phyloP scores from a whole-genome alignment of 345 rosid species.

The Salix brachista region DNA sequence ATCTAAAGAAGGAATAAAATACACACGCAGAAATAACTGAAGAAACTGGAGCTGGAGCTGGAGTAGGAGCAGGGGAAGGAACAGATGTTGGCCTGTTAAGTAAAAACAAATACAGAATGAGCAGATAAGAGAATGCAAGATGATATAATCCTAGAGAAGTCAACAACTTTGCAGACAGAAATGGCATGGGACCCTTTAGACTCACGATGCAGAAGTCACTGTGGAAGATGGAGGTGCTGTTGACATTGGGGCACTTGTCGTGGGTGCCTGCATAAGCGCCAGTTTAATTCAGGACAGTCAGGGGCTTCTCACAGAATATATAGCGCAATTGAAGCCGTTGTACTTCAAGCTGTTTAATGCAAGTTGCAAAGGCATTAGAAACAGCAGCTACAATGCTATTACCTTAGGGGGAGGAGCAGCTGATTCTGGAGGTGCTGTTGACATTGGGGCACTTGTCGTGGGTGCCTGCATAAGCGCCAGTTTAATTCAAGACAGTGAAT shows the following conservation, averaged over 20 bases:
- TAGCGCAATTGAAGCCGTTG: not conserved
- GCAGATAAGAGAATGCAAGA: not conserved
- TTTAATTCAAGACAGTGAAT: not conserved
- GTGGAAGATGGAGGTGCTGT: constrained; percentile 42
- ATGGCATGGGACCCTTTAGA: not conserved
- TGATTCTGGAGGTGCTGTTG: constrained; percentile 41
- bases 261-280: constrained; percentile 41
- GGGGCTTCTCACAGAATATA: not conserved
- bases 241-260: constrained; percentile 37
- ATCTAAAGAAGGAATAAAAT: not conserved
- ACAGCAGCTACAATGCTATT: not conserved
- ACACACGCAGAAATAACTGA: constrained; percentile 22
- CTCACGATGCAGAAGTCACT: constrained; percentile 43
- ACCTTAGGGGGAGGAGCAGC: constrained; percentile 50
- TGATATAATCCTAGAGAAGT: not conserved
- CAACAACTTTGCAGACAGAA: not conserved
- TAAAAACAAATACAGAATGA: not conserved
- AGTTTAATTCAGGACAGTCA: not conserved
- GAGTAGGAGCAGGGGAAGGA: constrained; percentile 23
- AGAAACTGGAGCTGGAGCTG: constrained; percentile 29
- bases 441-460: constrained; percentile 37
- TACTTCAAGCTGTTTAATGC: not conserved
- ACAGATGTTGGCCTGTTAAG: constrained; percentile 35
- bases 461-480: constrained; percentile 39
- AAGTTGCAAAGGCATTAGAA: not conserved